Base-by-base conservation (phyloP, 148 eudicot species). In the Cornus florida region DNA sequence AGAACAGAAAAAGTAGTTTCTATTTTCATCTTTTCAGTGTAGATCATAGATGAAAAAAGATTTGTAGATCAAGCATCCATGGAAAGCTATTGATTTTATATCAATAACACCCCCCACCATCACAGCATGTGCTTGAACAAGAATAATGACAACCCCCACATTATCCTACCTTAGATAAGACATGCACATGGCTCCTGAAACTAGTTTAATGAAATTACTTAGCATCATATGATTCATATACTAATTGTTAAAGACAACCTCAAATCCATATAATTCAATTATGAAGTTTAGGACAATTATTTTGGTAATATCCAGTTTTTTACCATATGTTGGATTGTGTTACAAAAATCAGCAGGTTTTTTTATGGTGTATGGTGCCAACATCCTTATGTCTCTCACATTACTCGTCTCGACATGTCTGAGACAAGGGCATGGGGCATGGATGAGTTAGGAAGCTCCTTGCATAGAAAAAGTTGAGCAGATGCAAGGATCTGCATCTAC, bases 81-180 rank as follows among this genome's bases (percentile, higher is more conserved):
- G 46, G 83, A 84, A 89, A 83, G 80, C 20, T 70, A 56, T n/a
- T 48, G 64, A 24, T 60, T 77, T 74, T 69, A 71, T 4, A 14
- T 60, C 73, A 59, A 53, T 69, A 70, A 79, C 77, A 83, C 84
- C 77, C 84, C 77, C 80, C 80, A 83, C 85, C 77, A 83, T 70
- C 77, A 65, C 67, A 59, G 76, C 89, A 87, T 89, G 90, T 89
- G 86, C 89, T 71, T 80, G 81, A 65, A 73, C 57, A 79, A 77
- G 65, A 67, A 83, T 56, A 87, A 76, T 76, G 67, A 86, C 84
- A 83, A 64, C 11, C 48, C 79, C 79, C 75, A 74, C 72, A 70
- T 22, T 73, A 68, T 85, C 62, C 53, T 13, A 50, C 35, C 13
- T 46, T 48, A 73, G 11, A 32, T 31, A 33, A 14, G 77, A 50